These are phyloP conservation scores for Delitschia confertaspora DNA, from an alignment of 495 filamentous ascomycete genomes.

Conservation along the genomic window DNA sequence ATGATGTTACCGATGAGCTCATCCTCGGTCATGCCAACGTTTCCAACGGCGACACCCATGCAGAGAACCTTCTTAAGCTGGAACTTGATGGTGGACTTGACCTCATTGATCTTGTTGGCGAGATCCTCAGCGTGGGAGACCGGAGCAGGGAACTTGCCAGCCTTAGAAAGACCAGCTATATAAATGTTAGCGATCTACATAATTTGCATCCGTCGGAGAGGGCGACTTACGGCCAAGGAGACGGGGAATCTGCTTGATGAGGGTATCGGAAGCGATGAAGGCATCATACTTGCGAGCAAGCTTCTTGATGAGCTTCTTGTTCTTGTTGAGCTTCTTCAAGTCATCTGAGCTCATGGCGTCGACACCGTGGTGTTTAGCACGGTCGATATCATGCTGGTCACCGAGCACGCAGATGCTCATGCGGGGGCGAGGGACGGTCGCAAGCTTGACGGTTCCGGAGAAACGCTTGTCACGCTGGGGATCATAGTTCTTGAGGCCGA, in stretches of 20 bases:
- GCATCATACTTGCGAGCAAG: conserved; percentile 99
- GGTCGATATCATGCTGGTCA: conserved; percentile 99
- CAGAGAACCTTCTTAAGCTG: conserved; percentile 99
- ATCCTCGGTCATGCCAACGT: conserved; percentile 94
- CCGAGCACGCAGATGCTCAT: conserved; percentile 93
- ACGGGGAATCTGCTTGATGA: conserved; percentile 99
- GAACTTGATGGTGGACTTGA: conserved; percentile 99
- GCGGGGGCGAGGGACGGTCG: conserved; percentile 78
- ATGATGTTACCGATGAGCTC: conserved; percentile 94
- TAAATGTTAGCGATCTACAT: conserved; percentile 22
- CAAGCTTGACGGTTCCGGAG: conserved; percentile 94
- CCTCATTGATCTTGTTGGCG: conserved; percentile 85
- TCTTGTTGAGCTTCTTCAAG: conserved; percentile 99
- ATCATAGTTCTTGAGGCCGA: conserved; percentile 99
- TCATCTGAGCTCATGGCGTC: conserved; percentile 97
- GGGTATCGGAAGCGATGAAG: conserved; percentile 87
- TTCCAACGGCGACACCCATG: conserved; percentile 96
- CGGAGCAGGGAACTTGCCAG: conserved; percentile 98
- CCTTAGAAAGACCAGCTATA: conserved; percentile 39
- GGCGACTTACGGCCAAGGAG: conserved; percentile 72
- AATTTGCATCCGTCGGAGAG: conserved; percentile 1
- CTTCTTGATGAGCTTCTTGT: conserved; percentile 99
- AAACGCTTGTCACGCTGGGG: conserved; percentile 99
- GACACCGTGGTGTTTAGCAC: conserved; percentile 94
- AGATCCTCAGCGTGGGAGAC: conserved; percentile 94